phyloP scores from a whole-genome alignment of 495 filamentous ascomycete genomes.

The Penicillium cataractarum region DNA sequence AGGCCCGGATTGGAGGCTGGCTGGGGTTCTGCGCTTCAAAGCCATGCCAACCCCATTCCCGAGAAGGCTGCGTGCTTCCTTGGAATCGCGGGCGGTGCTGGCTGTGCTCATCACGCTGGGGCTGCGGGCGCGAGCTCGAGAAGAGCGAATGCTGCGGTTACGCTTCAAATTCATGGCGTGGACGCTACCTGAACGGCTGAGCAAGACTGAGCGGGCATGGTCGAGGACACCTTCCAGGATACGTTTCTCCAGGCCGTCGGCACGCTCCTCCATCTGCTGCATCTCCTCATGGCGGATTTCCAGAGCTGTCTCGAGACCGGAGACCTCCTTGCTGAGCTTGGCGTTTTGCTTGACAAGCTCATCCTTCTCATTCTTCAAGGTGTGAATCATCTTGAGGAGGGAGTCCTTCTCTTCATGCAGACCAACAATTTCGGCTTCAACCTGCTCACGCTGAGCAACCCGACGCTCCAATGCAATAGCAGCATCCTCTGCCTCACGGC shows the following conservation, averaged over 20 bases:
- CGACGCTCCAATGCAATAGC: slow-evolving; percentile 78
- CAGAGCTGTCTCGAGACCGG: slow-evolving; percentile 84
- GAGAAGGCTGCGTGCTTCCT: slow-evolving; percentile 45
- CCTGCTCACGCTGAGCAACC: slow-evolving; percentile 74
- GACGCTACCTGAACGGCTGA: slow-evolving; percentile 54
- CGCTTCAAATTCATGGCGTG: slow-evolving; percentile 73
- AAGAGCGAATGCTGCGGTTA: slow-evolving; percentile 53
- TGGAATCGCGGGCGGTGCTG: slow-evolving; percentile 45
- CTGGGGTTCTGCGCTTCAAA: slow-evolving; percentile 50
- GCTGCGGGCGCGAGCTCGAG: slow-evolving; percentile 41
- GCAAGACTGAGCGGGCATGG: slow-evolving; percentile 83
- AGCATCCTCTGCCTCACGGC: slow-evolving; percentile 80
- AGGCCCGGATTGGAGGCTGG: slow-evolving; percentile 48
- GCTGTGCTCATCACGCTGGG: slow-evolving; percentile 44
- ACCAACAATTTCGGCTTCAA: slow-evolving; percentile 69
- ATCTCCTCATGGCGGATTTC: slow-evolving; percentile 89
- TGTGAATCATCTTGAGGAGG: slow-evolving; percentile 58
- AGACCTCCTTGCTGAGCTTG: slow-evolving; percentile 78
- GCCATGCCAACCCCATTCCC: slow-evolving; percentile 57
- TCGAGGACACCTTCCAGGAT: slow-evolving; percentile 95
- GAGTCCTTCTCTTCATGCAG: slow-evolving; percentile 68
- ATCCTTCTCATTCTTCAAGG: slow-evolving; percentile 70
- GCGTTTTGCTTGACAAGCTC: slow-evolving; percentile 72
- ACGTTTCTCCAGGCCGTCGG: slow-evolving; percentile 83
- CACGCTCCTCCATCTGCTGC: slow-evolving; percentile 81